Evolutionary conservation across 2,329 filamentous ascomycete genomes (phyloP).

Genomic region (Penicillium psychrosexuale): DNA sequence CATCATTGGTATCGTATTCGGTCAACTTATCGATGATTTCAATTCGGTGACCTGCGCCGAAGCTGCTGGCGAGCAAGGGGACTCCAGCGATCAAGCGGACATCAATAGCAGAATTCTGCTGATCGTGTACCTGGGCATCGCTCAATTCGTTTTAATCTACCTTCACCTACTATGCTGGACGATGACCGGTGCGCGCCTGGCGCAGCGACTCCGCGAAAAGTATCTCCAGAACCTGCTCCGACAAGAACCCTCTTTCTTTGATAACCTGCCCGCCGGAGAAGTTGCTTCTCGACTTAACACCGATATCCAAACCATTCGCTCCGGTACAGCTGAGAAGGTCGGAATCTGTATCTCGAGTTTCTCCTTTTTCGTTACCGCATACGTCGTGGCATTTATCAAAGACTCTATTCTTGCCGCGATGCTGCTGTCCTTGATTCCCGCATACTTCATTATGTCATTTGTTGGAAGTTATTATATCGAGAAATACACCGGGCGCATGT

Average conservation of each 20-base stretch:
- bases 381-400: slow-evolving; percentile 65
- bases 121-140: slow-evolving; percentile 63
- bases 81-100: slow-evolving; percentile 20
- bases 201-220: slow-evolving; percentile 59
- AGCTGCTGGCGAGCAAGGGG: slow-evolving; percentile 6
- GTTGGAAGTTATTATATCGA: slow-evolving; percentile 55
- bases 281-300: slow-evolving; percentile 62
- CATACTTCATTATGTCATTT: slow-evolving; percentile 59
- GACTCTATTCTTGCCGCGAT: slow-evolving; percentile 62
- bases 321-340: slow-evolving; percentile 68
- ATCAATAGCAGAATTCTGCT: slow-evolving; percentile 56
- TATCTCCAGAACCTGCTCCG: slow-evolving; percentile 59
- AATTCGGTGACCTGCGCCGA: slow-evolving; percentile 31
- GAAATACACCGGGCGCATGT: slow-evolving; percentile 51
- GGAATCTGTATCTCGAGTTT: slow-evolving; percentile 61
- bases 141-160: slow-evolving; percentile 63
- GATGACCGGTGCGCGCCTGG: slow-evolving; percentile 61
- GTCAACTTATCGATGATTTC: slow-evolving; percentile 41
- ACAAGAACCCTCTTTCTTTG: slow-evolving; percentile 64
- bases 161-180: slow-evolving; percentile 63
- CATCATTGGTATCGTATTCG: slow-evolving; percentile 41
- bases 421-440: slow-evolving; percentile 61
- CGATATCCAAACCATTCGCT: slow-evolving; percentile 65
- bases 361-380: slow-evolving; percentile 66
- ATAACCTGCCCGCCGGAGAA: slow-evolving; percentile 60